Evolutionary conservation across 2,329 filamentous ascomycete species (phyloP).

Genomic region (Phaeomoniella chlamydospora): DNA sequence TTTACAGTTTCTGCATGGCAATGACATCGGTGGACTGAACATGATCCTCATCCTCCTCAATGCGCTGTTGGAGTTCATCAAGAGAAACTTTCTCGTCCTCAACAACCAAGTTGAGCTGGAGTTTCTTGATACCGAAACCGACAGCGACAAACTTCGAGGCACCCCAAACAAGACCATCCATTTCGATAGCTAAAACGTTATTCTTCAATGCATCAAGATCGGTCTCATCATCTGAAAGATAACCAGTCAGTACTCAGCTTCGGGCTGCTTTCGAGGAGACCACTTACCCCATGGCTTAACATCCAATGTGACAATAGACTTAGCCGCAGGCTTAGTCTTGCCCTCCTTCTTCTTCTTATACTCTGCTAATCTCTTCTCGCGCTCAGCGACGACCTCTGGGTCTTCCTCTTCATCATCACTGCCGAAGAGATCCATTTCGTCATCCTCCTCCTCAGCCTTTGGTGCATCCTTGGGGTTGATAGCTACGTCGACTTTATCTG

Average conservation of each 20-base stretch:
- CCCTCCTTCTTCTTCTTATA: conserved; percentile 95
- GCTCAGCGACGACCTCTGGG: conserved; percentile 66
- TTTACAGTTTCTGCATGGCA: conserved; percentile 88
- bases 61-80: conserved; percentile 74
- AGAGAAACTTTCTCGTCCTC: conserved; percentile 93
- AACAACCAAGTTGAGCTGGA: conserved; percentile 95
- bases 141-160: conserved; percentile 75
- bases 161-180: conserved; percentile 95
- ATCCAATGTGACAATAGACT: conserved; percentile 90
- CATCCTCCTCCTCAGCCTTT: conserved; percentile 51
- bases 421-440: conserved; percentile 87
- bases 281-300: conserved; percentile 97
- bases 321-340: conserved; percentile 83
- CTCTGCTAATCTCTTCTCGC: conserved; percentile 79
- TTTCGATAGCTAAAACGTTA: conserved; percentile 67
- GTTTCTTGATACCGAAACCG: conserved; percentile 97
- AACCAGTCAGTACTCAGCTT: no score
- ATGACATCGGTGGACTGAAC: conserved; percentile 88
- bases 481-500: conserved; percentile 62
- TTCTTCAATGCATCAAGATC: conserved; percentile 72
- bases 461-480: conserved; percentile 78
- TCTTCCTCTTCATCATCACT: conserved; percentile 91
- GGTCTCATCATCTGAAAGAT: conserved; percentile 69
- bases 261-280: no score
- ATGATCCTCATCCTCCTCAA: conserved; percentile 79